These are phyloP conservation scores for Aspergillus sparsus DNA, from an alignment of 495 filamentous ascomycete species.

Conservation along the genomic window DNA sequence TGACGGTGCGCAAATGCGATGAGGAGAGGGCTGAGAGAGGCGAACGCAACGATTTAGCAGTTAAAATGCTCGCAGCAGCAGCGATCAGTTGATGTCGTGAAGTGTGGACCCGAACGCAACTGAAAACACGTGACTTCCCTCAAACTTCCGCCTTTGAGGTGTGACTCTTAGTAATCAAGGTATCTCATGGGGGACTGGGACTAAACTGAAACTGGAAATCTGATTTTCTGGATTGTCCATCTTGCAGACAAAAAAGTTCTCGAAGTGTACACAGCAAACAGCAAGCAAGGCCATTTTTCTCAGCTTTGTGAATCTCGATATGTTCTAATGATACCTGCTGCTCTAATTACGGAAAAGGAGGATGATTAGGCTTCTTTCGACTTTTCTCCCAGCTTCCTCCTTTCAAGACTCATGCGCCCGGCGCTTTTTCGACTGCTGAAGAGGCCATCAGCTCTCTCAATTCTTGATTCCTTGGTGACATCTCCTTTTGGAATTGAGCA, in stretches of 20 bases:
- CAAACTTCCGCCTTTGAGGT: constrained; percentile 38
- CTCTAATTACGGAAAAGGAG: constrained; percentile 20
- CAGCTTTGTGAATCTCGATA: neutral
- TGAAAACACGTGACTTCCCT: constrained; percentile 37
- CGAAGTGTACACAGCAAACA: constrained; percentile 5
- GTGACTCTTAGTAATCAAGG: constrained; percentile 27
- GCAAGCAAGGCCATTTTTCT: constrained; percentile 8
- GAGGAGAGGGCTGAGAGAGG: constrained; percentile 28
- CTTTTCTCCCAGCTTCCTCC: constrained; percentile 20
- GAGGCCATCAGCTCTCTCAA: constrained; percentile 53
- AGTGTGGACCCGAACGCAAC: constrained; percentile 33
- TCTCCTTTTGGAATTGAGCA: constrained; percentile 43
- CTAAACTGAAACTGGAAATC: constrained; percentile 27
- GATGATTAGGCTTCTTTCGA: constrained; percentile 31
- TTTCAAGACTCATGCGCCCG: constrained; percentile 49
- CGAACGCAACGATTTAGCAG: constrained; percentile 29
- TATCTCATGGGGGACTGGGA: constrained; percentile 24
- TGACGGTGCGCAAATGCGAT: constrained; percentile 38
- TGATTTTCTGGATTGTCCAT: constrained; percentile 11
- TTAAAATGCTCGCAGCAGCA: constrained; percentile 23
- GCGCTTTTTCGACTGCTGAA: constrained; percentile 55
- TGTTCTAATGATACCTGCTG: neutral
- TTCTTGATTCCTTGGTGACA: constrained; percentile 46
- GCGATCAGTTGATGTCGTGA: constrained; percentile 39
- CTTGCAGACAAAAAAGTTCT: constrained; percentile 18